Base-by-base conservation (phyloP, 306 rosid species). In the Alnus glutinosa region DNA sequence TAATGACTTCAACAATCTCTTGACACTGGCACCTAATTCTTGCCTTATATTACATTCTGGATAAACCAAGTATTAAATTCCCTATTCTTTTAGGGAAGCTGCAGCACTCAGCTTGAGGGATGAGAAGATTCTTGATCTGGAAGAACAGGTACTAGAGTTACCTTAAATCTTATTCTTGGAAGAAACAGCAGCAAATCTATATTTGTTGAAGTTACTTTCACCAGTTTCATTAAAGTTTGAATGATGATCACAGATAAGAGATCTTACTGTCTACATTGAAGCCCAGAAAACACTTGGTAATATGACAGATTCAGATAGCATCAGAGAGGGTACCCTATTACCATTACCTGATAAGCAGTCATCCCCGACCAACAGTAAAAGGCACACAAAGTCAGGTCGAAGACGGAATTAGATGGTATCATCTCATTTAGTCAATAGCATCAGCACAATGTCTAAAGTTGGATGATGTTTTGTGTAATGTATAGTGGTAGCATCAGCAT, bases 281-380 rank as follows among this genome's bases (percentile, higher is more conserved):
- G 98, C 99, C 3, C 98, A 92, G 69, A 91, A 90, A 76, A 83
- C 97, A 49, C 89, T 95, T 63, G 84, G 70, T 28, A 92, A 79
- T 77, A 87, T 92, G 86, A 77, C 83, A 19, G 97, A 85, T 83
- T 81, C 94, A 14, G 86, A 91, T 80, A 92, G 87, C 81, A 88
- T 95, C 78, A 93, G 85, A 85, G 97, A 96, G 28, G 99, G 96
- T 75, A 93, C 90, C 39, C 52, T 93, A 36, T 78, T 93, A 75
- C 96, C 98, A 15, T 88, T 93, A 69, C 92, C 92, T 34, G 84
- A 89, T 49, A 90, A 85, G 76, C 91, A 89, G 77, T 82, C 94
- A 72, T 86, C 96, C 82, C 73, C 92, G 5, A 51, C 85, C 54
- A 89, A 66, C 74, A 46, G 82, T 47, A 93, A 83, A 81, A 93